A percentile compares a stretch with the other conserved stretches of the same genome.
Evolutionary conservation across 257 asterid species (phyloP).

Genomic region (Solanum piurae): DNA sequence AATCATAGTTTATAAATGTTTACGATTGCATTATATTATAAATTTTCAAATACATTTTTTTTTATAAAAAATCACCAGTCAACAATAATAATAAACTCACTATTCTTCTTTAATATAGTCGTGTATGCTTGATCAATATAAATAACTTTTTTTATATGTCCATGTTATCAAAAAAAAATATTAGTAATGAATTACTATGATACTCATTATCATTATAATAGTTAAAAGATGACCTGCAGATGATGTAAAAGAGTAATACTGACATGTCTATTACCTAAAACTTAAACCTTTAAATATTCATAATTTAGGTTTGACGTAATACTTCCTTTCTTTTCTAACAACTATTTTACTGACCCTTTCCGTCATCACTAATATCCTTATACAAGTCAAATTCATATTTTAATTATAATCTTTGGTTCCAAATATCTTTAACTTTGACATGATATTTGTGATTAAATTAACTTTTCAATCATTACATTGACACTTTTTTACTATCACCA

Average conservation of each 20-base stretch:
- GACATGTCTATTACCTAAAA: background rate
- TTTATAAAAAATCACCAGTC: background rate
- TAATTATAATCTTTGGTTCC: background rate
- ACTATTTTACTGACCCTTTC: background rate
- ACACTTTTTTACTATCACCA: background rate
- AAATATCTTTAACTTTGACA: background rate
- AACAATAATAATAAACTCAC: background rate
- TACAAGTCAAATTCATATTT: background rate
- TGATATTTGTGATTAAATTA: background rate
- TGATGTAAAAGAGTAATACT: background rate
- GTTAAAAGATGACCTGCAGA: background rate
- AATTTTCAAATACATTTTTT: background rate
- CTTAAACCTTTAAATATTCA: background rate
- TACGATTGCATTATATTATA: background rate
- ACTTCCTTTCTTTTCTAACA: background rate
- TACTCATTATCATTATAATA: background rate
- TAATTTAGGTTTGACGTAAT: background rate
- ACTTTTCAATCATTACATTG: background rate
- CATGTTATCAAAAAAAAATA: background rate
- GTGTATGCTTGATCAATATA: background rate
- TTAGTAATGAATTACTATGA: background rate
- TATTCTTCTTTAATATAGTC: background rate
- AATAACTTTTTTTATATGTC: background rate
- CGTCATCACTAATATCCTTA: background rate
- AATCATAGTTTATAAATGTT: background rate